A percentile compares a stretch with the other conserved stretches of the same genome.
These are phyloP conservation scores for Phytophthora macrochlamydospora DNA, from an alignment of 352 stramenopile genomes.

Conservation along the genomic window DNA sequence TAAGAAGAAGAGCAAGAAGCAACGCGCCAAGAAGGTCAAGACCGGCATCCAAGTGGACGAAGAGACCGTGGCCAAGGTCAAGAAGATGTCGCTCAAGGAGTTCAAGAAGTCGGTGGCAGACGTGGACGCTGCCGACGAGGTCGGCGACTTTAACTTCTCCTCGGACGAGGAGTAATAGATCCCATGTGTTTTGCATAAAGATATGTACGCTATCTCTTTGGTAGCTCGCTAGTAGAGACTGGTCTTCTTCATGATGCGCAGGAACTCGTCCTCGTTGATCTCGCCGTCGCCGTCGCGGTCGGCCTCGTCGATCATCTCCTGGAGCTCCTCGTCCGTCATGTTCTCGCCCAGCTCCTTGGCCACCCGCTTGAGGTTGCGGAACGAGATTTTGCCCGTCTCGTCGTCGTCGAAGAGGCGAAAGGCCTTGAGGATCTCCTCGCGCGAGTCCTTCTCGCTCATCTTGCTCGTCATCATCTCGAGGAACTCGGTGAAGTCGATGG, in stretches of 20 bases:
- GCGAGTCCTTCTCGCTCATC: constrained; percentile 96
- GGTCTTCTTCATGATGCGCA: constrained; percentile 97
- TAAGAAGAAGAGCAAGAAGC: constrained; percentile 50
- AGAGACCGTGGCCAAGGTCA: constrained; percentile 73
- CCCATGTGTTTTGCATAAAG: constrained; percentile 16
- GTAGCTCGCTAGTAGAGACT: constrained; percentile 68
- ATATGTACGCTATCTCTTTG: constrained; percentile 7
- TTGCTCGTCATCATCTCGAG: constrained; percentile 98
- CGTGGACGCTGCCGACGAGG: constrained; percentile 74
- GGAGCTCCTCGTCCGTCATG: constrained; percentile 97
- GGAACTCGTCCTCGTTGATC: constrained; percentile 97
- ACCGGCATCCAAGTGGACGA: constrained; percentile 52
- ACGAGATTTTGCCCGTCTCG: constrained; percentile 96
- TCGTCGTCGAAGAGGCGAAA: constrained; percentile 99
- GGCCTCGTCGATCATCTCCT: constrained; percentile 98
- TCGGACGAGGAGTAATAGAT: constrained; percentile 60
- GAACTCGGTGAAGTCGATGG: constrained; percentile 98
- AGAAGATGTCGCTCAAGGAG: constrained; percentile 83
- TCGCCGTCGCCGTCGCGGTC: constrained; percentile 96
- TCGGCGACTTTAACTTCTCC: constrained; percentile 83
- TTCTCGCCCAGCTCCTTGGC: constrained; percentile 97
- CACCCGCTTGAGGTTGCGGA: constrained; percentile 97
- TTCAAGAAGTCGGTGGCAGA: constrained; percentile 79
- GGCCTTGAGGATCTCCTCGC: constrained; percentile 97
- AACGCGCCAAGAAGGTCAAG: constrained; percentile 46